These are phyloP conservation scores for Aspergillus glaucus DNA, from an alignment of 2,329 filamentous ascomycete species.

Conservation along the genomic window DNA sequence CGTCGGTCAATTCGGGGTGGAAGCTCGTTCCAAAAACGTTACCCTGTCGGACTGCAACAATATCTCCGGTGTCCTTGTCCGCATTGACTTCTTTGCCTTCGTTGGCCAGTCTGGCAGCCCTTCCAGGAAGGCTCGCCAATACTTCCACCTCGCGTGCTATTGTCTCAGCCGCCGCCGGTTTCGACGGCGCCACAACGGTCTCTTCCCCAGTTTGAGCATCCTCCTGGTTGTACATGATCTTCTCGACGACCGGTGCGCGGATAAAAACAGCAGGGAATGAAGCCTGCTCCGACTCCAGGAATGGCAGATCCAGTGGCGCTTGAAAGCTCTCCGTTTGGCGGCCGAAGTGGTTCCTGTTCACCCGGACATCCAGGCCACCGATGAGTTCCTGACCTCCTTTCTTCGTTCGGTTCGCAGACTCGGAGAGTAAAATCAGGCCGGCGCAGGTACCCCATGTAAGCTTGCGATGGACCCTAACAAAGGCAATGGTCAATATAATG, in stretches of 20 bases:
- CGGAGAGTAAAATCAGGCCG: constrained; percentile 82
- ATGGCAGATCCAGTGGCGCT: constrained; percentile 64
- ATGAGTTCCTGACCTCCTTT: constrained; percentile 88
- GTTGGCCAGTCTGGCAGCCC: constrained; percentile 44
- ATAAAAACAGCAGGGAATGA: constrained; percentile 86
- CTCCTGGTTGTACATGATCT: constrained; percentile 53
- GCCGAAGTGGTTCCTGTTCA: constrained; percentile 92
- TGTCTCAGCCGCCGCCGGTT: constrained; percentile 40
- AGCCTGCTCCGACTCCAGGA: constrained; percentile 44
- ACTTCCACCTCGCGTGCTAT: constrained; percentile 50
- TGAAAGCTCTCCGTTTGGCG: constrained; percentile 90
- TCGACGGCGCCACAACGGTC: constrained; percentile 54
- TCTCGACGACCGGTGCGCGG: constrained; percentile 85
- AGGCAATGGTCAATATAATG: constrained; percentile 12
- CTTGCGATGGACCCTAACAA: constrained; percentile 60
- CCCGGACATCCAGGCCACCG: constrained; percentile 81
- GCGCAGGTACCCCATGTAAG: constrained; percentile 96
- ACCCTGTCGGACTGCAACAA: constrained; percentile 81
- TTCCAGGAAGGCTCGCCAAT: constrained; percentile 51
- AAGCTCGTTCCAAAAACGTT: constrained; percentile 95
- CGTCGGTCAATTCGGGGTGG: constrained; percentile 85
- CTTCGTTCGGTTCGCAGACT: constrained; percentile 82
- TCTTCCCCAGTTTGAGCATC: constrained; percentile 48
- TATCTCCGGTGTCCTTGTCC: constrained; percentile 54
- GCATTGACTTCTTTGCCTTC: constrained; percentile 34